Evolutionary conservation across 345 rosid genomes (phyloP).

Genomic region (Clausena lansium): DNA sequence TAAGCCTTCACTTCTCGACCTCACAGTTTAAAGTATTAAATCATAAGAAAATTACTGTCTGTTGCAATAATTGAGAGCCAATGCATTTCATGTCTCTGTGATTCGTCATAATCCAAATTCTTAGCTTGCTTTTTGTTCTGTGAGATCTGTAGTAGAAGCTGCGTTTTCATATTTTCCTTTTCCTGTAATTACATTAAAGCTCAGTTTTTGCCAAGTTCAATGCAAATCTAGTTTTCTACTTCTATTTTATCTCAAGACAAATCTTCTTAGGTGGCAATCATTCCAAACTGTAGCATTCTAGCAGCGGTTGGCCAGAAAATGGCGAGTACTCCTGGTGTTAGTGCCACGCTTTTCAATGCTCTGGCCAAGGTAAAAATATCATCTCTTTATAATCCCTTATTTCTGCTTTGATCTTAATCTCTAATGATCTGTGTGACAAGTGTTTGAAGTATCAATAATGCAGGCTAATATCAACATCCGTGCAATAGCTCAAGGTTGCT

Average conservation of each 20-base stretch:
- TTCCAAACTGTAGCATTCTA: slow-evolving; percentile 91
- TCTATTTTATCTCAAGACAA: slow-evolving; percentile 19
- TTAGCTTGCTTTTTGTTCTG: background rate
- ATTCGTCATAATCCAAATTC: background rate
- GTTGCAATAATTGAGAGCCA: background rate
- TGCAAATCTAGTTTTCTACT: slow-evolving; percentile 7
- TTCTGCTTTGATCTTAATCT: background rate
- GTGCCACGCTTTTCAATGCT: slow-evolving; percentile 96
- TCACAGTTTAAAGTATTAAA: background rate
- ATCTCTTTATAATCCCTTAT: background rate
- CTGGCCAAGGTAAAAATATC: slow-evolving; percentile 70
- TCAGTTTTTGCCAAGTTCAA: background rate
- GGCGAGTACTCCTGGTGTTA: slow-evolving; percentile 99
- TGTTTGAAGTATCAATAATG: slow-evolving; percentile 14
- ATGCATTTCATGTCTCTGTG: background rate
- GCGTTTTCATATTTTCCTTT: background rate
- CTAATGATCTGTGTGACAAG: background rate
- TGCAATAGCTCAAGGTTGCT: slow-evolving; percentile 99
- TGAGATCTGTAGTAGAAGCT: background rate
- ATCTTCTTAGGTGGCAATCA: slow-evolving; percentile 65
- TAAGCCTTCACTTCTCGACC: background rate
- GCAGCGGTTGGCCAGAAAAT: slow-evolving; percentile 98
- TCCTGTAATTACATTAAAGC: background rate
- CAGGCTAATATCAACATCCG: slow-evolving; percentile 97
- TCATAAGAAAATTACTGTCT: background rate